Base-by-base conservation (phyloP, 208 protist genomes). In the Strigomonas culicis region DNA sequence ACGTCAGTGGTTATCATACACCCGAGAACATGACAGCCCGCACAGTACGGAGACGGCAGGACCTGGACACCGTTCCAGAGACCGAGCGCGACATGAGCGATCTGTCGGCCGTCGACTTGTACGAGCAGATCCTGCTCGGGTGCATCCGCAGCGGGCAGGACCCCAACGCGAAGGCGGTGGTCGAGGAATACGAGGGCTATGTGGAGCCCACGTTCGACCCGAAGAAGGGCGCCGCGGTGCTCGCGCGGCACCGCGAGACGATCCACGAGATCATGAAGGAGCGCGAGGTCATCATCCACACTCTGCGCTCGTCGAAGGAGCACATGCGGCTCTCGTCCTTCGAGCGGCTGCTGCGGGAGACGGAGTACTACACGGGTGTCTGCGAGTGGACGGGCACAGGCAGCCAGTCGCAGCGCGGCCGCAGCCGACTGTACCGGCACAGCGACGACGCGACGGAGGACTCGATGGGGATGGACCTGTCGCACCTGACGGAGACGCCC, bases 351-450 rank as follows among this genome's bases (percentile, higher is more conserved):
- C 65, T 95, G 51, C 57, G 39, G 19, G 86, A 95, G 64, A 95
- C 90, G 8, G 84, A 95, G 75, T 95, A 90, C 70, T 95, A 85
- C 73, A 93, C 85, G 8, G 90, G 86, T 0, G 67, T 95, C 49
- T 74, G 83, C 3, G 90, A 90, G 72, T 93, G 84, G 86, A 71
- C 61, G 21, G 82, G 62, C 0, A 36, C 30, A n/a, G 80, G 59
- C 13, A 68, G 55, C 25, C 53, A 67, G 22, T 46, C 68, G 15
- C 44, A 51, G 24, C 49, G 43, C 7, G 28, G 65, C 28, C 50
- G 68, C 60, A 66, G 72, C 25, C 67, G 68, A 17, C 65, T 74
- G 22, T 68, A 63, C 24, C n/a, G 10, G 28, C 66, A 47, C 24
- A 17, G 24, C n/a, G 11, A 44, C 22, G 72, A 73, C 27, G 75